A percentile compares a stretch with the other conserved stretches of the same genome.
phyloP scores from a whole-genome alignment of 176 grass and related monocot species.

The Phoenix roebelenii region DNA sequence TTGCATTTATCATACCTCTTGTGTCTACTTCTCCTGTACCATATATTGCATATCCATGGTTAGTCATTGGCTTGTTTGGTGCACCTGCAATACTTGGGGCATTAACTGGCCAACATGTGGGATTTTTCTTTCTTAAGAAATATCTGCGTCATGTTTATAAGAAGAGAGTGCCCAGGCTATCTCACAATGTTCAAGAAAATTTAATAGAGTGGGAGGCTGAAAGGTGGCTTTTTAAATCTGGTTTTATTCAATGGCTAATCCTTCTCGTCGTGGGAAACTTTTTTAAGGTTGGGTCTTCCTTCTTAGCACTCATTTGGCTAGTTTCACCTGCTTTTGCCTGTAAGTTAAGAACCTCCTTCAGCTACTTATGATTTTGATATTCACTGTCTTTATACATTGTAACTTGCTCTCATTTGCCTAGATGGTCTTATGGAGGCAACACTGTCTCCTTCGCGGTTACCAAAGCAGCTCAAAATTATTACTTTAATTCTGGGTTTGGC shows the following conservation, averaged over 20 bases:
- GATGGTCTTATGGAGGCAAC: slow-evolving; percentile 98
- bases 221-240: slow-evolving; percentile 98
- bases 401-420: slow-evolving; percentile 26
- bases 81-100: slow-evolving; percentile 82
- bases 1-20: slow-evolving; percentile 55
- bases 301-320: slow-evolving; percentile 85
- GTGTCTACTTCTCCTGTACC: slow-evolving; percentile 61
- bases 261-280: slow-evolving; percentile 74
- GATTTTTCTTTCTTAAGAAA: slow-evolving; percentile 45
- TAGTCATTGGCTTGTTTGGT: slow-evolving; percentile 85
- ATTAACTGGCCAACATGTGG: slow-evolving; percentile 81
- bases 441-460: slow-evolving; percentile 52
- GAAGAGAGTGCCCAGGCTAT: slow-evolving; percentile 28
- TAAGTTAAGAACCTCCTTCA: slow-evolving; percentile 43
- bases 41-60: slow-evolving; percentile 69
- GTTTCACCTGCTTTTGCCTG: slow-evolving; percentile 89
- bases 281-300: slow-evolving; percentile 67
- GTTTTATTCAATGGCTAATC: slow-evolving; percentile 74
- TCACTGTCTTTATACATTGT: slow-evolving; percentile 7
- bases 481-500: slow-evolving; percentile 70
- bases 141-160: slow-evolving; percentile 32
- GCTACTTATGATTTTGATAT: slow-evolving; percentile 6
- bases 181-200: slow-evolving; percentile 29
- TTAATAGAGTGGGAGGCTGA: slow-evolving; percentile 68
- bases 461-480: slow-evolving; percentile 78